These are phyloP conservation scores for Phylloporus sp. DNA, from an alignment of 768 basidiomycete genomes.

Conservation along the genomic window DNA sequence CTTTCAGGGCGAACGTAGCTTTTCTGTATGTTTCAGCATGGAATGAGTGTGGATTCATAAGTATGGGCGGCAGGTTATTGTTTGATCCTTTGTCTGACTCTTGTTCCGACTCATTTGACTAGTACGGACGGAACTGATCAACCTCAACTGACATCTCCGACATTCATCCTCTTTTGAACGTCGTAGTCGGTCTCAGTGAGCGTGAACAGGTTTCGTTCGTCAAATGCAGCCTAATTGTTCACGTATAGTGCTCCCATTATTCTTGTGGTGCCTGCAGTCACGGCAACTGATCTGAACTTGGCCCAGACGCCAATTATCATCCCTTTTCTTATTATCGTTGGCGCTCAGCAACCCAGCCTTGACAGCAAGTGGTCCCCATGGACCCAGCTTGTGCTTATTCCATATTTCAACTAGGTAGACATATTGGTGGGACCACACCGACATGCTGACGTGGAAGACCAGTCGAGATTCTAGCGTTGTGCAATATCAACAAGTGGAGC, in stretches of 20 bases:
- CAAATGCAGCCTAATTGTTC: too few species aligned
- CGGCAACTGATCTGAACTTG: too few species aligned
- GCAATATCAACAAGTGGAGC: constrained; percentile 43
- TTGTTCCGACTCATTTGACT: neutral
- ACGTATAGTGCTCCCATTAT: too few species aligned
- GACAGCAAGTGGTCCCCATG: neutral
- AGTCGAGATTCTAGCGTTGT: constrained; percentile 27
- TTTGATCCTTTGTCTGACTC: neutral
- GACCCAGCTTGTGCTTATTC: constrained; percentile 5
- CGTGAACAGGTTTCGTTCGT: too few species aligned
- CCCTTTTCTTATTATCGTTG: neutral
- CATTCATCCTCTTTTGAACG: neutral
- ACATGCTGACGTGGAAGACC: constrained; percentile 48
- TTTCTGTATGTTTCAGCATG: constrained; percentile 14
- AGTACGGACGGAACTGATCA: neutral
- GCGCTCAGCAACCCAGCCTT: neutral
- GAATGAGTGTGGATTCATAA: neutral
- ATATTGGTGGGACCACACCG: constrained; percentile 53
- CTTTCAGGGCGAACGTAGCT: neutral
- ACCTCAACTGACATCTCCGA: neutral
- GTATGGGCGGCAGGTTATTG: neutral
- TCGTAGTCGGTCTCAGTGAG: neutral
- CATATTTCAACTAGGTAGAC: constrained; percentile 43
- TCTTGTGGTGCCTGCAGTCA: too few species aligned
- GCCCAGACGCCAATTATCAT: too few species aligned